Evolutionary conservation across 2,329 filamentous ascomycete genomes (phyloP).

Genomic region (Fusarium incarnatum): DNA sequence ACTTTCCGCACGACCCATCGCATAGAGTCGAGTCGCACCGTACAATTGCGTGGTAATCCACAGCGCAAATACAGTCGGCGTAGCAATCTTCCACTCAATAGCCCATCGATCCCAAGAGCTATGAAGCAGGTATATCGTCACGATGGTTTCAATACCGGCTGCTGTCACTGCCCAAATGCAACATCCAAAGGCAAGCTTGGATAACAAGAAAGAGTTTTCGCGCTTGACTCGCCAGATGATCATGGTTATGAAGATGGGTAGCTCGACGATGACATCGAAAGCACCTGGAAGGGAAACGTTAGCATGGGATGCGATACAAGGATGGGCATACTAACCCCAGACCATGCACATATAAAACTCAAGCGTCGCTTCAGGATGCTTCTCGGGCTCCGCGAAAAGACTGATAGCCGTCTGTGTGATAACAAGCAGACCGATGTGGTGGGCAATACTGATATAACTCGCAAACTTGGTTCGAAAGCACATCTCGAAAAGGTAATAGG

Average conservation of each 20-base stretch:
- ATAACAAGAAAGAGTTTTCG: not conserved
- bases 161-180: conserved; percentile 3
- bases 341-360: conserved; percentile 33
- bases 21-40: conserved; percentile 8
- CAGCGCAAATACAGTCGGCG: conserved; percentile 1
- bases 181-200: conserved; percentile 7
- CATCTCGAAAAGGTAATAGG: conserved; percentile 19
- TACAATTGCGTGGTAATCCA: conserved; percentile 22
- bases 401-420: conserved; percentile 9
- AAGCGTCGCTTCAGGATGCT: conserved; percentile 6
- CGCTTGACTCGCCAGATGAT: conserved; percentile 16
- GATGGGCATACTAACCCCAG: conserved; percentile 3
- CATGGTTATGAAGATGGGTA: conserved; percentile 16
- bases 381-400: conserved; percentile 7
- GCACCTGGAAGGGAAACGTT: not conserved
- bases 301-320: not conserved
- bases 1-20: conserved; percentile 8
- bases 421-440: conserved; percentile 1
- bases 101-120: conserved; percentile 9
- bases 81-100: conserved; percentile 2
- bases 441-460: conserved; percentile 17
- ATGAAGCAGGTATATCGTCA: conserved; percentile 15
- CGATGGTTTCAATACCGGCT: not conserved
- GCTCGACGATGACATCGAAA: conserved; percentile 18
- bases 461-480: conserved; percentile 24